Evolutionary conservation across 31 red algal species (phyloP).

Genomic region (Bonnemaisonia californica): DNA sequence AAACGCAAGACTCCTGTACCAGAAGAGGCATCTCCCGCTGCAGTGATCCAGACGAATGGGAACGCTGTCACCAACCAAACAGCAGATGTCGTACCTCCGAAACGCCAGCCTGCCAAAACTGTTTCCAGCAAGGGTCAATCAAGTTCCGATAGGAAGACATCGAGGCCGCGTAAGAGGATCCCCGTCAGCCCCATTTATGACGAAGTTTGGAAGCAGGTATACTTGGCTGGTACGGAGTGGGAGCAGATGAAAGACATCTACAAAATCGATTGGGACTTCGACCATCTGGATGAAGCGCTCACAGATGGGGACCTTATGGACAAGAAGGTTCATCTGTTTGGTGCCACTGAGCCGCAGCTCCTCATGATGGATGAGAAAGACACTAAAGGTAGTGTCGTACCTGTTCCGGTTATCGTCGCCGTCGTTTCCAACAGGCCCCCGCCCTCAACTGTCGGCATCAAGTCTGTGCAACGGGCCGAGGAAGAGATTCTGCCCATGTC

Average conservation of each 20-base stretch:
- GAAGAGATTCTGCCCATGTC: conserved; percentile 91
- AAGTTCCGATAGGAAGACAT: not conserved
- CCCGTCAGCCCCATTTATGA: conserved; percentile 46
- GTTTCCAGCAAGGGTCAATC: not conserved
- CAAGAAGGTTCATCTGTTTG: conserved; percentile 82
- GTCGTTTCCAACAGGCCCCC: conserved; percentile 77
- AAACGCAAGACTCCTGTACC: not conserved
- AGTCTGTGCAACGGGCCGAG: conserved; percentile 76
- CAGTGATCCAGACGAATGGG: not conserved
- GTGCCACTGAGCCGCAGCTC: conserved; percentile 92
- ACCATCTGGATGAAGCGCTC: conserved; percentile 91
- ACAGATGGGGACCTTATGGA: conserved; percentile 56
- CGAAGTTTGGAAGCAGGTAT: conserved; percentile 89
- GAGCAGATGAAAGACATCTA: conserved; percentile 87
- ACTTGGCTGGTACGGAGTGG: conserved; percentile 97
- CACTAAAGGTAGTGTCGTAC: conserved; percentile 66
- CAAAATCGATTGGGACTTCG: conserved; percentile 91
- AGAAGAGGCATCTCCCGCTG: not conserved
- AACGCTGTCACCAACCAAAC: not conserved
- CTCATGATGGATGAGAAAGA: conserved; percentile 65
- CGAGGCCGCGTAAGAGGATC: not conserved
- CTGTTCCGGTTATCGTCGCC: conserved; percentile 90
- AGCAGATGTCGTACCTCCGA: not conserved
- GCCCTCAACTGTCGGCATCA: conserved; percentile 85
- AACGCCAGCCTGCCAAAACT: not conserved